A percentile compares a stretch with the other conserved stretches of the same genome.
These are phyloP conservation scores for Anthracocystis walkeri DNA, from an alignment of 1,284 basidiomycete genomes.

Conservation along the genomic window DNA sequence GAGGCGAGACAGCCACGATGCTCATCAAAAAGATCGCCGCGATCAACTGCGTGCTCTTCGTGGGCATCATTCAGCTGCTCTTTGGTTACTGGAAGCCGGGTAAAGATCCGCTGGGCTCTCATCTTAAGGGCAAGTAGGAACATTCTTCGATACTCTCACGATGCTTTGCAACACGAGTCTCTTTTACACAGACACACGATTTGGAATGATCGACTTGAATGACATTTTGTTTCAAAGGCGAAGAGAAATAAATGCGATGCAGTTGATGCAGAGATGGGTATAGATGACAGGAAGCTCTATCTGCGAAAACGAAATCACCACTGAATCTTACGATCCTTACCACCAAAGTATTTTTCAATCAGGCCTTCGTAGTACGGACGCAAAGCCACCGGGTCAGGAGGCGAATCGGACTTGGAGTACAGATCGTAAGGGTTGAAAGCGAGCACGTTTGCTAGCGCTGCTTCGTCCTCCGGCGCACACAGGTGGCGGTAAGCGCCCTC, in stretches of 20 bases:
- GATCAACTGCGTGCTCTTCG: conserved; percentile 56
- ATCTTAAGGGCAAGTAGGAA: conserved; percentile 34
- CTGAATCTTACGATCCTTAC: conserved; percentile 48
- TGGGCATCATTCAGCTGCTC: conserved; percentile 38
- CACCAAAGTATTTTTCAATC: conserved; percentile 82
- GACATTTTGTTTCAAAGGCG: neutral
- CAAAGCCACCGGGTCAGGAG: conserved; percentile 76
- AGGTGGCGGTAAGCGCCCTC: conserved; percentile 54
- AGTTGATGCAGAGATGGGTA: conserved; percentile 6
- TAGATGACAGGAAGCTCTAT: conserved; percentile 7
- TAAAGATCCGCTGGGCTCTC: conserved; percentile 40
- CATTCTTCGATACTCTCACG: neutral
- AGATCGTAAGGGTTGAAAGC: conserved; percentile 91
- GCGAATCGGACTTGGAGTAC: conserved; percentile 86
- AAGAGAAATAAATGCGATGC: neutral
- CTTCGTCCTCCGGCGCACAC: conserved; percentile 37
- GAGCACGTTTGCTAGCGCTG: conserved; percentile 44
- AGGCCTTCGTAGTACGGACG: conserved; percentile 84
- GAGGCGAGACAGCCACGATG: conserved; percentile 34
- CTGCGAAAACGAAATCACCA: conserved; percentile 24
- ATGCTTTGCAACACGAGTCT: conserved; percentile 1
- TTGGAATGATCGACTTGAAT: neutral
- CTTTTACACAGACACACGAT: conserved; percentile 1
- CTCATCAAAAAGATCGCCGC: conserved; percentile 54
- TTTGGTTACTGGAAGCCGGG: conserved; percentile 56